phyloP scores from a whole-genome alignment of 2,329 filamentous ascomycete species.

The Sphaerostilbella broomeana region DNA sequence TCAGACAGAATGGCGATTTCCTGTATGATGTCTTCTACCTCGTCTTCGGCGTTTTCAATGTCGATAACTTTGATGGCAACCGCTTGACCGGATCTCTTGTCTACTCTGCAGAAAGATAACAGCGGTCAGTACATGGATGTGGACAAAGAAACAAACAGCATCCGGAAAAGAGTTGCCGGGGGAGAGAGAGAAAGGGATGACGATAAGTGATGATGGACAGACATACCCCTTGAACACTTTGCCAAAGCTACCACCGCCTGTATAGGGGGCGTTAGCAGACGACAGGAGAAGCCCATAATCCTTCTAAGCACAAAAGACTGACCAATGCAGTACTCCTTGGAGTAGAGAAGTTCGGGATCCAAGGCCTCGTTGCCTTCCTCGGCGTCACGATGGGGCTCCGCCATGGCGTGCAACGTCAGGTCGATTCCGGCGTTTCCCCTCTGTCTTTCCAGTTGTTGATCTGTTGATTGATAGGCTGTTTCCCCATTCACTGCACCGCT shows the following conservation, averaged over 20 bases:
- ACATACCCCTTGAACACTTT: conserved; percentile 95
- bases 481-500: no score
- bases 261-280: conserved; percentile 22
- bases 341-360: conserved; percentile 88
- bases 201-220: not conserved
- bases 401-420: conserved; percentile 32
- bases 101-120: conserved; percentile 54
- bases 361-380: conserved; percentile 45
- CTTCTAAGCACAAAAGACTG: conserved; percentile 23
- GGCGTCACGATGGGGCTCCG: conserved; percentile 41
- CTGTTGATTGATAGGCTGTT: no score
- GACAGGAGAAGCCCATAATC: not conserved
- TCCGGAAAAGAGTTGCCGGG: not conserved
- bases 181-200: not conserved
- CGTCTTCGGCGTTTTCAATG: conserved; percentile 97
- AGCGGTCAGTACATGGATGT: not conserved
- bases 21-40: conserved; percentile 98
- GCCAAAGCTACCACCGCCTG: conserved; percentile 94
- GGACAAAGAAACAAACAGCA: not conserved
- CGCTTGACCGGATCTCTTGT: conserved; percentile 85
- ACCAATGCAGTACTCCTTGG: conserved; percentile 88
- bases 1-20: conserved; percentile 97
- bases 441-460: not conserved
- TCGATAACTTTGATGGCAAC: conserved; percentile 99
- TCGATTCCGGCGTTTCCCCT: not conserved